phyloP scores from a whole-genome alignment of 306 rosid species.

The Crotalaria pallida region DNA sequence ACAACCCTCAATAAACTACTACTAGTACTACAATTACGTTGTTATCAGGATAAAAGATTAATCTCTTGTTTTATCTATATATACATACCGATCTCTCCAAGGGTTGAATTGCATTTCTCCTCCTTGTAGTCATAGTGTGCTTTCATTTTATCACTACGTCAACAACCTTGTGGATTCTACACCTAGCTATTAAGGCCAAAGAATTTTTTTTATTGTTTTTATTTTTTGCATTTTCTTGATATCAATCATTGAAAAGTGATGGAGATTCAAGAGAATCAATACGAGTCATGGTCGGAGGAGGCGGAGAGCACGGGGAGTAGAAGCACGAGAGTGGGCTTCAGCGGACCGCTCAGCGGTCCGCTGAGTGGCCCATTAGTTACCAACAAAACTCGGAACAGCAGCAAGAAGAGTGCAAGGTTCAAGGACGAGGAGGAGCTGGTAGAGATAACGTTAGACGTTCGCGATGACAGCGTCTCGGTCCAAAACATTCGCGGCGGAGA shows the following conservation, averaged over 20 bases:
- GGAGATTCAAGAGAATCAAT: conserved; percentile 62
- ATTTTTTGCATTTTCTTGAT: background rate
- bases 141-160: too few relatives aligned
- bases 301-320: conserved; percentile 44
- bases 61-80: too few relatives aligned
- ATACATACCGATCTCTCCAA: too few relatives aligned
- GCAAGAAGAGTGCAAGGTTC: conserved; percentile 51
- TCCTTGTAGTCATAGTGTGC: too few relatives aligned
- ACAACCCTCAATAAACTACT: too few relatives aligned
- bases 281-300: conserved; percentile 54
- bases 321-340: conserved; percentile 43
- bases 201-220: too few relatives aligned
- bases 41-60: too few relatives aligned
- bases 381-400: conserved; percentile 32
- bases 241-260: background rate
- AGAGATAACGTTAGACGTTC: conserved; percentile 73
- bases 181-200: background rate
- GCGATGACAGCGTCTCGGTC: conserved; percentile 58
- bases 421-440: conserved; percentile 57
- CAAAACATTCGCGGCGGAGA: conserved; percentile 71
- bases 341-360: too few relatives aligned
- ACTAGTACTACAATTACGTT: too few relatives aligned
- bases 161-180: too few relatives aligned
- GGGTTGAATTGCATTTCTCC: too few relatives aligned
- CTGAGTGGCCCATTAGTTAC: conserved; percentile 56